These are phyloP conservation scores for Verbascum thapsus DNA, from an alignment of 257 asterid species.

Conservation along the genomic window DNA sequence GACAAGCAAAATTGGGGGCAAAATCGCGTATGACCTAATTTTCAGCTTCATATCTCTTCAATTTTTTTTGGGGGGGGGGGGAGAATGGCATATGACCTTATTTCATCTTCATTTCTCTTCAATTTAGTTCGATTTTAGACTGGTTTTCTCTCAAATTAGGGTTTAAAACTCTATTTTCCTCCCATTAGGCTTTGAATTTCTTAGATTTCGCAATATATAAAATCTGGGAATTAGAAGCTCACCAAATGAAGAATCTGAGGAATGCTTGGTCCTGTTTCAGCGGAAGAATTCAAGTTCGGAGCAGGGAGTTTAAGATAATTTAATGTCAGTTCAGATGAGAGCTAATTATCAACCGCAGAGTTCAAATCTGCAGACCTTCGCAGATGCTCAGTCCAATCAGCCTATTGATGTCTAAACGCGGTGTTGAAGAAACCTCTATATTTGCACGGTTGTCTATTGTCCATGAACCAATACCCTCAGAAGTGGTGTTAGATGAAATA, in stretches of 20 bases:
- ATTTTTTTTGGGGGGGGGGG: too few species aligned
- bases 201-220: too few species aligned
- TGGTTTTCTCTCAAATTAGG: too few species aligned
- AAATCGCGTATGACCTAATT: too few species aligned
- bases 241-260: constrained; percentile 97
- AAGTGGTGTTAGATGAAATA: constrained; percentile 44
- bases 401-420: constrained; percentile 62
- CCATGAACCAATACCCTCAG: constrained; percentile 51
- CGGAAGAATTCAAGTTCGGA: constrained; percentile 51
- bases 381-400: constrained; percentile 55
- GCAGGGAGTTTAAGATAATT: constrained; percentile 57
- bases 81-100: too few species aligned
- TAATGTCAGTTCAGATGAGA: constrained; percentile 47
- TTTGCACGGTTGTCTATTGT: constrained; percentile 48
- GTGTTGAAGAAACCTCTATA: constrained; percentile 49
- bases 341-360: constrained; percentile 49
- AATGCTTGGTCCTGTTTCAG: constrained; percentile 81
- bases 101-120: too few species aligned
- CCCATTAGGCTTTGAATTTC: too few species aligned
- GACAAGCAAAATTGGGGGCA: too few species aligned
- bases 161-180: too few species aligned
- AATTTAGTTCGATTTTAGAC: too few species aligned
- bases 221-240: constrained; percentile 45
- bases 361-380: constrained; percentile 40
- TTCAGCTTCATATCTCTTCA: too few species aligned